phyloP scores from a whole-genome alignment of 176 grass and related monocot genomes.

The Sorghum bicolor region DNA sequence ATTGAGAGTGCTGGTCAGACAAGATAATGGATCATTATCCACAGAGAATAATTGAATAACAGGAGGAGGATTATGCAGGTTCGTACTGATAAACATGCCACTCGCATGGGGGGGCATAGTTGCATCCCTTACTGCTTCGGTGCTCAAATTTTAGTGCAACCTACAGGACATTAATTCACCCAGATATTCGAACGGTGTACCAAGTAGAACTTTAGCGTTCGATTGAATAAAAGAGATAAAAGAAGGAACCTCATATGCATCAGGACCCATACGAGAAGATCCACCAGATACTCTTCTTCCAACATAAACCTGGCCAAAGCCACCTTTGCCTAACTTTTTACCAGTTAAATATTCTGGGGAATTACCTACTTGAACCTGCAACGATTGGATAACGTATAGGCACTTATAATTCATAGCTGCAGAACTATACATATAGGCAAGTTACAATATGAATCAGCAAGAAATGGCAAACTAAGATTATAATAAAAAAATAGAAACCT shows the following conservation, averaged over 20 bases:
- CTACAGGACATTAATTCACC: conserved; percentile 38
- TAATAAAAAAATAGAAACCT: neutral
- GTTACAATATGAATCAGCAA: neutral
- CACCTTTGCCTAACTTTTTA: conserved; percentile 90
- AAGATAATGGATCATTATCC: conserved; percentile 29
- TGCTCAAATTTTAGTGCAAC: conserved; percentile 94
- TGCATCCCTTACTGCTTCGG: conserved; percentile 78
- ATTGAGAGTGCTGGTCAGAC: conserved; percentile 56
- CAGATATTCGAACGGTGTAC: neutral
- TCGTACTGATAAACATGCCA: conserved; percentile 89
- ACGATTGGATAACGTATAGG: neutral
- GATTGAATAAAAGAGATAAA: conserved; percentile 29
- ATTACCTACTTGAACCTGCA: conserved; percentile 88
- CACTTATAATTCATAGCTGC: neutral
- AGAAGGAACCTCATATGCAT: conserved; percentile 76
- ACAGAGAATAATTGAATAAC: conserved; percentile 11
- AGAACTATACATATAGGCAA: neutral
- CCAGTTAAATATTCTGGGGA: conserved; percentile 79
- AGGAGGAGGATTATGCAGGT: neutral
- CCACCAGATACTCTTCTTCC: conserved; percentile 84
- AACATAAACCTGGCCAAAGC: conserved; percentile 94
- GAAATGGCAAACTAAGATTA: neutral
- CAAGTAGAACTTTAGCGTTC: neutral
- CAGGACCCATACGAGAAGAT: conserved; percentile 58
- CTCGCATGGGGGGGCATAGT: conserved; percentile 77